Percentiles rank a stretch among this genome's conserved stretches.
phyloP scores from a whole-genome alignment of 108 stramenopile species.

The Fistulifera solaris region DNA sequence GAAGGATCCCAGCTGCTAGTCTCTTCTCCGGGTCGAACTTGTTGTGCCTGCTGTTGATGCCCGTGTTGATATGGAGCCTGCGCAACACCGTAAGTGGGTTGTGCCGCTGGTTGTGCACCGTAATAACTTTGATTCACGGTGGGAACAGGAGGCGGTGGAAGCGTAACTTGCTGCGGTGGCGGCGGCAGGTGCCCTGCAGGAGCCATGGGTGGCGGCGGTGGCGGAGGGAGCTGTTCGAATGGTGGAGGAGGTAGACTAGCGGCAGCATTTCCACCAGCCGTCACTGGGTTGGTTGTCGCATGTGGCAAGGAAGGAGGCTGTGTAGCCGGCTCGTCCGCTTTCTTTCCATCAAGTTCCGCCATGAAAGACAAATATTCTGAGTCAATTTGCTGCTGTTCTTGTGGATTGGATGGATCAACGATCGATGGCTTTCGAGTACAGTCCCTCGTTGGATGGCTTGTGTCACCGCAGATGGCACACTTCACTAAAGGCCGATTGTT shows the following conservation, averaged over 20 bases:
- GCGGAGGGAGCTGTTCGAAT: conserved; percentile 15
- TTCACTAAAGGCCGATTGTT: conserved; percentile 45
- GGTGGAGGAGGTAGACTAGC: conserved; percentile 20
- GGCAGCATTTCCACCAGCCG: neutral
- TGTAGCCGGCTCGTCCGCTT: conserved; percentile 15
- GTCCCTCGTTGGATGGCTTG: conserved; percentile 94
- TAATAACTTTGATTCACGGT: conserved; percentile 18
- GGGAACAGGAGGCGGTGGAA: conserved; percentile 5
- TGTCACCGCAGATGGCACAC: conserved; percentile 98
- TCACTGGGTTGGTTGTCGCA: conserved; percentile 17
- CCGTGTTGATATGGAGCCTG: conserved; percentile 10
- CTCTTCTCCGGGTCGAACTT: conserved; percentile 23
- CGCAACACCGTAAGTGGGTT: conserved; percentile 15
- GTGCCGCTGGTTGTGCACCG: conserved; percentile 13
- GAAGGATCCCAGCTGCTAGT: conserved; percentile 53
- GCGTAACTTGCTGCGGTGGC: conserved; percentile 21
- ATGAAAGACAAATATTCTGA: conserved; percentile 92
- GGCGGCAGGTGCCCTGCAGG: conserved; percentile 23
- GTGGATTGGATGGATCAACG: conserved; percentile 9
- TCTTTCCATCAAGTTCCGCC: conserved; percentile 92
- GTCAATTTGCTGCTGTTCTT: conserved; percentile 57
- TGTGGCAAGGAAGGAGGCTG: conserved; percentile 16
- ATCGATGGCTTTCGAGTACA: conserved; percentile 52
- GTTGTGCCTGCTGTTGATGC: conserved; percentile 18
- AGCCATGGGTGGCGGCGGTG: conserved; percentile 1